Evolutionary conservation across 2,329 filamentous ascomycete genomes (phyloP).

Genomic region (Colletotrichum limetticola): DNA sequence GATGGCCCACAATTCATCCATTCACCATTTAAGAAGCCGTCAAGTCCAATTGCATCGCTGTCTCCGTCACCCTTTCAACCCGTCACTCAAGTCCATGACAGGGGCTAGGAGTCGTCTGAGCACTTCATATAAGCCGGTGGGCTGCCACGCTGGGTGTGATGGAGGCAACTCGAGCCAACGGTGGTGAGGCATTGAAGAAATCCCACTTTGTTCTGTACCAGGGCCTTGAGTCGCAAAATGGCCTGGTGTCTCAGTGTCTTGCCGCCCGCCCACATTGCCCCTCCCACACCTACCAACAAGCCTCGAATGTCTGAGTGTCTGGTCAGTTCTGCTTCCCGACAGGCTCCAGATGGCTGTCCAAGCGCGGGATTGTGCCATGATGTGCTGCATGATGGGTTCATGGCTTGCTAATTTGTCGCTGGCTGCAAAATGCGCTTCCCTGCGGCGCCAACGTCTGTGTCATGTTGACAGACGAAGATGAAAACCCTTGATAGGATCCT

Average conservation of each 20-base stretch:
- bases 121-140: slow-evolving; percentile 8
- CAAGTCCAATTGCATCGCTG: slow-evolving; percentile 15
- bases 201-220: slow-evolving; percentile 19
- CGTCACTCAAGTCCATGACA: slow-evolving; percentile 6
- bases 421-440: slow-evolving; percentile 6
- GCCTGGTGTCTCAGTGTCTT: slow-evolving; percentile 35
- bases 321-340: slow-evolving; percentile 17
- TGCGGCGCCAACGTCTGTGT: slow-evolving; percentile 19
- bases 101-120: background rate
- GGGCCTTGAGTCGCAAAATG: slow-evolving; percentile 33
- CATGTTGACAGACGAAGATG: slow-evolving; percentile 14
- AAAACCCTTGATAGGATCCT: background rate
- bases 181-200: slow-evolving; percentile 22
- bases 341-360: slow-evolving; percentile 17
- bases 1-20: slow-evolving; percentile 1
- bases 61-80: slow-evolving; percentile 7
- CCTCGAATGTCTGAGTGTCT: slow-evolving; percentile 10
- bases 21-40: background rate
- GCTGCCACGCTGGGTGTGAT: slow-evolving; percentile 3
- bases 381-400: slow-evolving; percentile 9
- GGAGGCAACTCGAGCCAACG: slow-evolving; percentile 16
- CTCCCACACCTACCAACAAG: slow-evolving; percentile 11
- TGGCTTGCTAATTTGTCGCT: slow-evolving; percentile 9
- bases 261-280: slow-evolving; percentile 23
- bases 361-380: slow-evolving; percentile 14